phyloP scores from a whole-genome alignment of 2,329 filamentous ascomycete species.

The Scedosporium minutisporum region DNA sequence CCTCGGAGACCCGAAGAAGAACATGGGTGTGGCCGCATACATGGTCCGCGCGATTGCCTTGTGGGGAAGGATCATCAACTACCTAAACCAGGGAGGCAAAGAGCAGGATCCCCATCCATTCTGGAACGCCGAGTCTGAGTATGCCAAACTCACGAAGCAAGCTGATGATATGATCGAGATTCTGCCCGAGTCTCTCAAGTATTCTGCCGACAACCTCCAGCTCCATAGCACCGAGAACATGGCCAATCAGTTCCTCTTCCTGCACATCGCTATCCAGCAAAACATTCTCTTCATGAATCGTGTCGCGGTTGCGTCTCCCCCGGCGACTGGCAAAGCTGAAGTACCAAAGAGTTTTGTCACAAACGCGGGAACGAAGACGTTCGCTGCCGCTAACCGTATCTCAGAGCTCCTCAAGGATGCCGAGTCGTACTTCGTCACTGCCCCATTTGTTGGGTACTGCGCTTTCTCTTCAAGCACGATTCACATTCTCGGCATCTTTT shows the following conservation, averaged over 20 bases:
- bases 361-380: constrained; percentile 63
- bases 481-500: constrained; percentile 89
- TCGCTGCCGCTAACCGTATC: constrained; percentile 77
- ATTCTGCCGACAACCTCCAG: constrained; percentile 72
- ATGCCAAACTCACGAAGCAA: constrained; percentile 59
- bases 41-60: constrained; percentile 76
- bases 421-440: constrained; percentile 66
- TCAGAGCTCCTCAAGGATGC: constrained; percentile 75
- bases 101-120: constrained; percentile 67
- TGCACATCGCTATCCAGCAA: constrained; percentile 85
- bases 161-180: constrained; percentile 59
- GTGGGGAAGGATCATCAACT: constrained; percentile 84
- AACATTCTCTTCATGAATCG: constrained; percentile 84
- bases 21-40: constrained; percentile 92
- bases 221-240: constrained; percentile 76
- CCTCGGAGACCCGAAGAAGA: constrained; percentile 58
- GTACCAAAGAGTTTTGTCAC: constrained; percentile 71
- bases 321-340: constrained; percentile 40
- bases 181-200: constrained; percentile 63
- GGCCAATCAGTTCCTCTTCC: constrained; percentile 83
- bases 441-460: constrained; percentile 90
- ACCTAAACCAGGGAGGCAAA: constrained; percentile 82
- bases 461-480: constrained; percentile 89
- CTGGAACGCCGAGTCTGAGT: constrained; percentile 75
- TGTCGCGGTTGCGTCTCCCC: constrained; percentile 65